Evolutionary conservation across 495 filamentous ascomycete genomes (phyloP).

Genomic region (Aspergillus cristatus): DNA sequence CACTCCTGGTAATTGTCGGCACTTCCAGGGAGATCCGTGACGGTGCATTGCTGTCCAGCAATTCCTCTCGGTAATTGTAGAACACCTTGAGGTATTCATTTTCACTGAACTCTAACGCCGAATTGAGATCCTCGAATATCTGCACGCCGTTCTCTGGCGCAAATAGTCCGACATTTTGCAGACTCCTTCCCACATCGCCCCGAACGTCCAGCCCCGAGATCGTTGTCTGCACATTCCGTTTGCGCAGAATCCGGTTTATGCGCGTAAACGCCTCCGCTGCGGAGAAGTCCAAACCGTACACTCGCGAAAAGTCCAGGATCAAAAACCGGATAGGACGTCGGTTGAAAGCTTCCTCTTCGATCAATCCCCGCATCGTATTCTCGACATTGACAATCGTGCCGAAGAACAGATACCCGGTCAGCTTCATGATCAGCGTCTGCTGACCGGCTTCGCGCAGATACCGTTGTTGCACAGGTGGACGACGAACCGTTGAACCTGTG

Average conservation of each 20-base stretch:
- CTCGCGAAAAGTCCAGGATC: slow-evolving; percentile 80
- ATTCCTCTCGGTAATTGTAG: slow-evolving; percentile 46
- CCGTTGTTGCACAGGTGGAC: slow-evolving; percentile 80
- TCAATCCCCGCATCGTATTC: slow-evolving; percentile 67
- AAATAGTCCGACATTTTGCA: slow-evolving; percentile 72
- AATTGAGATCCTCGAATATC: slow-evolving; percentile 84
- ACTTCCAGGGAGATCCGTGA: slow-evolving; percentile 38
- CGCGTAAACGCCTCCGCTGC: slow-evolving; percentile 90
- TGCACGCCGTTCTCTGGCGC: slow-evolving; percentile 58
- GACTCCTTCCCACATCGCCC: slow-evolving; percentile 62
- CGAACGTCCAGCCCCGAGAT: slow-evolving; percentile 70
- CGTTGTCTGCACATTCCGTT: slow-evolving; percentile 65
- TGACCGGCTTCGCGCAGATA: slow-evolving; percentile 76
- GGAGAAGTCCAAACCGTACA: slow-evolving; percentile 91
- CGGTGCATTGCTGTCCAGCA: slow-evolving; percentile 18
- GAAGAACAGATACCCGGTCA: slow-evolving; percentile 90
- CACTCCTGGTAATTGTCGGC: no score
- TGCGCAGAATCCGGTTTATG: slow-evolving; percentile 70
- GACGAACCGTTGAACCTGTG: slow-evolving; percentile 81
- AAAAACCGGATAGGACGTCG: slow-evolving; percentile 75
- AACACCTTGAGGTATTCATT: slow-evolving; percentile 87
- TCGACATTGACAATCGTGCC: slow-evolving; percentile 94
- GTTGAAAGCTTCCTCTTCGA: slow-evolving; percentile 71
- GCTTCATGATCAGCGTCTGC: slow-evolving; percentile 83
- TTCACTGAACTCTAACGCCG: slow-evolving; percentile 86